Base-by-base conservation (phyloP, 192 early-diverging fungal genomes). In the Podochytrium sp. region DNA sequence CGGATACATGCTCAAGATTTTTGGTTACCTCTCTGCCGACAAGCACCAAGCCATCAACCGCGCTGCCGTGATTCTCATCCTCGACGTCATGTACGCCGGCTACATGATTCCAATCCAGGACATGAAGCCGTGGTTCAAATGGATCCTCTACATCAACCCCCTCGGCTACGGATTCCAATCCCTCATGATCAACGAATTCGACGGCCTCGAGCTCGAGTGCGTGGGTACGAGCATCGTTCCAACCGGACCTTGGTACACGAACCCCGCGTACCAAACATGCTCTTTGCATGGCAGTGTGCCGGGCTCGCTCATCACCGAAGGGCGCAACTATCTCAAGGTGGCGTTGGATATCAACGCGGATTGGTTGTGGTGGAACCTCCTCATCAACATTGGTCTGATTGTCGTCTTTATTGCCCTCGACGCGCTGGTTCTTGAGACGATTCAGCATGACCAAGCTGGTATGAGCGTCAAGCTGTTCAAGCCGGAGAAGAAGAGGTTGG, bases 61-160 rank as follows among this genome's bases (percentile, higher is more conserved):
- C 27, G 80, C 85, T n/a, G 85, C 85, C 62, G 41, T 89, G 42
- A 60, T 85, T 30, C 64, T 91, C 14, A 66, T 91, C 43, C 72
- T 85, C 5, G 62, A 82, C 47, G 77, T 84, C 53, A 52, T 88
- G 1, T 89, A 90, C 50, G 81, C 81, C 42, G 89, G 91, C 34
- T 92, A 89, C 62, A 80, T 87, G 57, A 87, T 91, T 72, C 86
- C 86, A 1, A 82, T 81, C 42, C 69, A 70, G 25, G 78, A 80
- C 1, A 90, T 91, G 87, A 80, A 86, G 34, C 84, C 88, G n/a
- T 87, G 86, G 88, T 79, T 90, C 33, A 79, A 65, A 33, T 88
- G 86, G 87, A 81, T 90, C 40, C 87, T 78, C 57, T 91, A 84
- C 85, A 85, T 92, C 47, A 89, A 90, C 62, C 89, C 90, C 14